phyloP scores from a whole-genome alignment of 139 green algal species.

The Nannochloris sp. region DNA sequence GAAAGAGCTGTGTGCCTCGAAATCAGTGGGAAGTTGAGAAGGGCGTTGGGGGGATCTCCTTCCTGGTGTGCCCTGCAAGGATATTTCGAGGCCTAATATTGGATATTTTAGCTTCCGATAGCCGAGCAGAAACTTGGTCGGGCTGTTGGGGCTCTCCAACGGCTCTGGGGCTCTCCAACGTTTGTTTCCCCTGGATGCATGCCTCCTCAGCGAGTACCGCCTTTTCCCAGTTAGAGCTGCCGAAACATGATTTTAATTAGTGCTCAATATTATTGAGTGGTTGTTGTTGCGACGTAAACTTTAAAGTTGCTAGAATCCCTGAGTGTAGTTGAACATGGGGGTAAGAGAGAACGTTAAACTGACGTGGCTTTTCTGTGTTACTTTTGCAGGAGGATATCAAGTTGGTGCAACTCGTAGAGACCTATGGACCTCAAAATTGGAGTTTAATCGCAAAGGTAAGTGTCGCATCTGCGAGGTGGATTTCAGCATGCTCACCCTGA shows the following conservation, averaged over 20 bases:
- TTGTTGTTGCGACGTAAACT: neutral
- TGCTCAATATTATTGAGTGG: neutral
- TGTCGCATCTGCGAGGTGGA: neutral
- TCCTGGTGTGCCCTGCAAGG: too few species aligned
- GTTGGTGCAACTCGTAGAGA: constrained; percentile 34
- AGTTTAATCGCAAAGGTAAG: constrained; percentile 40
- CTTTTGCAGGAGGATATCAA: constrained; percentile 32
- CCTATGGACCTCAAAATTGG: constrained; percentile 39
- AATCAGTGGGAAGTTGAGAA: too few species aligned
- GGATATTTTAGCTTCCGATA: too few species aligned
- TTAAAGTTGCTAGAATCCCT: neutral
- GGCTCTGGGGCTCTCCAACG: too few species aligned
- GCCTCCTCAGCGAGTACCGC: too few species aligned
- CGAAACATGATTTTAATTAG: neutral
- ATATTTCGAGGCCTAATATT: too few species aligned
- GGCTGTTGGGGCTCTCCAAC: too few species aligned
- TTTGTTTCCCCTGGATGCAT: too few species aligned
- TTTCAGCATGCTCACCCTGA: neutral
- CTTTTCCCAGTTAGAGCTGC: too few species aligned
- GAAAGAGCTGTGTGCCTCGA: too few species aligned
- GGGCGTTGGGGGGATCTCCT: too few species aligned
- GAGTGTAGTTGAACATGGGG: neutral
- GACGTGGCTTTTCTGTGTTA: neutral
- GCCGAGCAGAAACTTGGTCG: too few species aligned
- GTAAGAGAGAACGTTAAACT: neutral